Base-by-base conservation (phyloP, 345 rosid species). In the Garcia nutans region DNA sequence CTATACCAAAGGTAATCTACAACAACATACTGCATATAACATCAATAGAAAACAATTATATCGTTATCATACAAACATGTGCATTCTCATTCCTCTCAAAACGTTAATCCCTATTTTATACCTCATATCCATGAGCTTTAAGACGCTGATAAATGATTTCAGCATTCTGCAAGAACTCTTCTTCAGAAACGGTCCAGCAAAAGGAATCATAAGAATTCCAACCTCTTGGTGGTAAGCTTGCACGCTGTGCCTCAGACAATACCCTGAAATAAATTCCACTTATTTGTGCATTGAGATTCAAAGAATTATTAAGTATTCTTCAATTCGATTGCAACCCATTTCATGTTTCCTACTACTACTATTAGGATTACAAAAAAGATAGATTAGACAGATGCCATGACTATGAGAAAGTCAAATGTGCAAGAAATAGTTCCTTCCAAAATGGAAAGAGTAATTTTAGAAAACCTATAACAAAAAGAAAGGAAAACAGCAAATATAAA, bases 1-100 rank as follows among this genome's bases (percentile, higher is more conserved):
- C 98, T 86, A 58, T 96, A 96, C 99, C 98, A 96, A 61, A 96
- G 98, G 87, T 90, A 96, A 84, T 96, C 96, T 77, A 93, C 94
- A 83, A 96, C 98, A 37, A 87, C 98, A 85, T 93, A 90, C 99
- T 95, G 86, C 50, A 68, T 10, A 54, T 54, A 80, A 67, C 26
- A 49, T 22, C 17, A 44, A 64, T 61, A 26, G 50, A 13, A 17
- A 41, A 79, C 28, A 11, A 61, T 23, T 22, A 69, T 31, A 58
- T 57, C 7, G 6, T 23, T 20, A 23, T 28, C 23, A 37, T 31
- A 23, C 13, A 1, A 65, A 16, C 7, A 3, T 70, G 17, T 10
- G 22, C 15, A 57, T 20, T 47, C 15, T 55, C 81, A 67, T 20
- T 45, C 44, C 37, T 49, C 1, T 10, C 8, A 24, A n/a, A 47